Base-by-base conservation (phyloP, 257 asterid species). In the Solanum okadae region DNA sequence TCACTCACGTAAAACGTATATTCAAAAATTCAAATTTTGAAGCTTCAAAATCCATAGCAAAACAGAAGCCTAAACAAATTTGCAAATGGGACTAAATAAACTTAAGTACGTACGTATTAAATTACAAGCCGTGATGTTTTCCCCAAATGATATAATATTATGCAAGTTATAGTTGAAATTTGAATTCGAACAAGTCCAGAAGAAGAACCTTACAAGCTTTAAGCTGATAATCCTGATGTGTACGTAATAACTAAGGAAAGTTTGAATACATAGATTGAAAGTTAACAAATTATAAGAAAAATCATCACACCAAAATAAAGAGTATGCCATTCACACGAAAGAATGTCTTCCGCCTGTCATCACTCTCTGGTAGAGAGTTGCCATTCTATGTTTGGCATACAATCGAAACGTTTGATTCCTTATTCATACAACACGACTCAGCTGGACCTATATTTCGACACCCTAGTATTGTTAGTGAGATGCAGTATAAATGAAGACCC, bases 401-500 rank as follows among this genome's bases (percentile, higher is more conserved):
- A 29, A 81, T 35, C 38, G 0, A 16, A 52, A 52, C 23, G 63
- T 52, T 52, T 52, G 87, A 85, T n/a, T 34, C 31, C 20, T 70
- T 65, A 33, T 81, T 86, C 89, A 81, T 52, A 88, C 87, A 85
- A 76, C 67, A 73, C 25, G 87, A 86, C 86, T 85, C 86, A 83
- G 90, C 87, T 84, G 85, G 75, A 85, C 81, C 56, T 44, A 79
- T 82, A 89, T 78, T 65, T 6, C 42, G 38, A 63, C 87, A 67
- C 31, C 61, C 86, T 81, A 89, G 63, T 84, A 77, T 82, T 75
- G 88, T 86, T 78, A 65, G 88, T 67, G 35, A 70, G 89, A 81
- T 78, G 20, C 72, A 59, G 89, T 87, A 78, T 85, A 87, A 67
- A 75, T 87, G 7, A 88, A 90, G 73, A 84, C 86, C 94, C 87